phyloP scores from a whole-genome alignment of 2,329 filamentous ascomycete genomes.

The Colletotrichum navitas region DNA sequence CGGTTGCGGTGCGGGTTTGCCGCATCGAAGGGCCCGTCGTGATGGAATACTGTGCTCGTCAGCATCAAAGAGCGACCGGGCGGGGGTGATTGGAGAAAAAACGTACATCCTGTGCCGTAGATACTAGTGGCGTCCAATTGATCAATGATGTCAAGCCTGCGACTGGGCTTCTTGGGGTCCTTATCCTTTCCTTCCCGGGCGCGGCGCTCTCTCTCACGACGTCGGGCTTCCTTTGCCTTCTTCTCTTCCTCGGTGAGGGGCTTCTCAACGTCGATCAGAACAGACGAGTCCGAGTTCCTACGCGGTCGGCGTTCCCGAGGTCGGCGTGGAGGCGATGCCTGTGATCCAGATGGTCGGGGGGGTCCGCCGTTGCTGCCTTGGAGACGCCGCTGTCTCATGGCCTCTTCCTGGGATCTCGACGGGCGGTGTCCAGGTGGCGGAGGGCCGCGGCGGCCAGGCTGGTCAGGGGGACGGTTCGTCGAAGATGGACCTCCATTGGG shows the following conservation, averaged over 20 bases:
- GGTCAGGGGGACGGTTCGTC: slow-evolving; percentile 55
- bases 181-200: slow-evolving; percentile 64
- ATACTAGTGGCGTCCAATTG: slow-evolving; percentile 97
- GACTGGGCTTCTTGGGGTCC: slow-evolving; percentile 61
- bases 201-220: slow-evolving; percentile 65
- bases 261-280: slow-evolving; percentile 69
- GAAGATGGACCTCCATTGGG: slow-evolving; percentile 49
- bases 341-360: slow-evolving; percentile 49
- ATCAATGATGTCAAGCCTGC: slow-evolving; percentile 89
- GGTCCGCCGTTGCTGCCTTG: slow-evolving; percentile 53
- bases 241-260: slow-evolving; percentile 71
- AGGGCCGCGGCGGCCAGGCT: slow-evolving; percentile 56
- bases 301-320: slow-evolving; percentile 66
- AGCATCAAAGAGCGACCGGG: slow-evolving; percentile 24
- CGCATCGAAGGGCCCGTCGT: slow-evolving; percentile 97
- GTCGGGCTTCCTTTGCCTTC: slow-evolving; percentile 61
- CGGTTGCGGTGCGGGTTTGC: slow-evolving; percentile 95
- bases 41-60: slow-evolving; percentile 82
- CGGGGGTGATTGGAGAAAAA: slow-evolving; percentile 6
- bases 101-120: slow-evolving; percentile 90
- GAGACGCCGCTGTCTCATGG: slow-evolving; percentile 62
- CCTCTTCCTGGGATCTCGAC: slow-evolving; percentile 75
- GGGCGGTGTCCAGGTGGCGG: slow-evolving; percentile 69
- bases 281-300: slow-evolving; percentile 84
- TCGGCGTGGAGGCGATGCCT: slow-evolving; percentile 56